Evolutionary conservation across 2,329 filamentous ascomycete species (phyloP).

Genomic region (Dryadomyces sulphureus): DNA sequence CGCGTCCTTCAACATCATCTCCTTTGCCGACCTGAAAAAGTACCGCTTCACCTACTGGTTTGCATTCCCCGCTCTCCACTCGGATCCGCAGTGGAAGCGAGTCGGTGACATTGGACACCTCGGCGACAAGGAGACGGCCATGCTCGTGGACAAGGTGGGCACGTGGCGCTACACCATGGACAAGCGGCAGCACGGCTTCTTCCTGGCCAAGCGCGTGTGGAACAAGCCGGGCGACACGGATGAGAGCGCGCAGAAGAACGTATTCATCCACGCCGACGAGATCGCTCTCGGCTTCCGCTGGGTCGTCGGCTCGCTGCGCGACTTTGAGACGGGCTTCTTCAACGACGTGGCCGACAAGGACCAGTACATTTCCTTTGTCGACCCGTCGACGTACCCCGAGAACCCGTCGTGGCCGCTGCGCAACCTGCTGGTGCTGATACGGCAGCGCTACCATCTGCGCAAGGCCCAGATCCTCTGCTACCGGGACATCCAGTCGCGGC

Average conservation of each 20-base stretch:
- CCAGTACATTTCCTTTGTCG: slow-evolving; percentile 72
- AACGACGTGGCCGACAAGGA: slow-evolving; percentile 55
- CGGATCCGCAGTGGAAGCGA: slow-evolving; percentile 68
- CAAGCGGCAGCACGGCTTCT: slow-evolving; percentile 80
- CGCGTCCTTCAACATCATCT: slow-evolving; percentile 76
- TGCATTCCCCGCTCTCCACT: slow-evolving; percentile 85
- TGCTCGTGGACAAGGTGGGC: slow-evolving; percentile 67
- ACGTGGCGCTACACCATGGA: slow-evolving; percentile 80
- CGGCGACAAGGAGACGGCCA: slow-evolving; percentile 54
- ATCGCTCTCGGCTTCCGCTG: slow-evolving; percentile 53
- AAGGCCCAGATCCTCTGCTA: slow-evolving; percentile 81
- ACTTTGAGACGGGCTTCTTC: slow-evolving; percentile 83
- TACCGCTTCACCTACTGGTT: slow-evolving; percentile 99
- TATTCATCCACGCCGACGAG: slow-evolving; percentile 32
- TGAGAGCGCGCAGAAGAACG: slow-evolving; percentile 11
- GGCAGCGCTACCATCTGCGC: slow-evolving; percentile 63
- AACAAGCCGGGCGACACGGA: slow-evolving; percentile 15
- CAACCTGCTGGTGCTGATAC: slow-evolving; percentile 74
- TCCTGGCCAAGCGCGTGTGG: slow-evolving; percentile 68
- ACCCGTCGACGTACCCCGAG: slow-evolving; percentile 78
- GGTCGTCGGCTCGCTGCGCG: slow-evolving; percentile 60
- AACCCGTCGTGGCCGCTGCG: slow-evolving; percentile 87
- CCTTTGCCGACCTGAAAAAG: slow-evolving; percentile 91
- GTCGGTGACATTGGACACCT: slow-evolving; percentile 40
- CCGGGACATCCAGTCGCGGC: slow-evolving; percentile 61